Evolutionary conservation across 257 asterid genomes (phyloP).

Genomic region (Mitragyna speciosa): DNA sequence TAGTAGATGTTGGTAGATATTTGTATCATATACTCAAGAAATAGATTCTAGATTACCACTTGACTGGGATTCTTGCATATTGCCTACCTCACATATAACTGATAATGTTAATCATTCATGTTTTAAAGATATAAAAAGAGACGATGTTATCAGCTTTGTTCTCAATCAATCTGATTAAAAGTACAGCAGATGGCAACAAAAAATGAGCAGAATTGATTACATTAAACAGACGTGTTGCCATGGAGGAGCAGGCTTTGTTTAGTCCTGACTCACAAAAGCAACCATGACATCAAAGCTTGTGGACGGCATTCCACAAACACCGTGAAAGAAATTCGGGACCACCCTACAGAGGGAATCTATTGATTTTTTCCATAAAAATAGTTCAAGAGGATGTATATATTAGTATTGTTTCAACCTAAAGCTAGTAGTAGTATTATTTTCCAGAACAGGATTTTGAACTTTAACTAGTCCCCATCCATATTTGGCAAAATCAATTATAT

Average conservation of each 20-base stretch:
- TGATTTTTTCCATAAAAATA: slow-evolving; percentile 22
- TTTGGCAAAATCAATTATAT: slow-evolving; percentile 32
- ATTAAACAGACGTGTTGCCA: too few species aligned
- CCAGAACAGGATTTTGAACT: slow-evolving; percentile 28
- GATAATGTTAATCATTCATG: neutral
- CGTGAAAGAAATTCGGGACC: slow-evolving; percentile 29
- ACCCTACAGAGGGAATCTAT: slow-evolving; percentile 32
- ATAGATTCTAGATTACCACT: too few species aligned
- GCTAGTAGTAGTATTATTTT: slow-evolving; percentile 8
- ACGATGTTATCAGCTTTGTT: neutral
- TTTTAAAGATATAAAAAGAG: too few species aligned
- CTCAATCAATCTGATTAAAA: neutral
- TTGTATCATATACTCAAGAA: too few species aligned
- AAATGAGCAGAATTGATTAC: neutral
- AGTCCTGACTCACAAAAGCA: slow-evolving; percentile 4
- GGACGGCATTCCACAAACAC: slow-evolving; percentile 4
- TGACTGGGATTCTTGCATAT: too few species aligned
- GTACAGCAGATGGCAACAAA: neutral
- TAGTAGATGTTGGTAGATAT: neutral
- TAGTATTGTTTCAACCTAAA: neutral
- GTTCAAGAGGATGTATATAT: neutral
- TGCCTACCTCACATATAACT: too few species aligned
- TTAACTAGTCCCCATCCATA: slow-evolving; percentile 30
- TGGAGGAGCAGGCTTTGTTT: neutral
- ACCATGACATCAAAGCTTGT: neutral